Conservation (phyloP, 2,329 filamentous ascomycete species). For the Nemania sp. region DNA sequence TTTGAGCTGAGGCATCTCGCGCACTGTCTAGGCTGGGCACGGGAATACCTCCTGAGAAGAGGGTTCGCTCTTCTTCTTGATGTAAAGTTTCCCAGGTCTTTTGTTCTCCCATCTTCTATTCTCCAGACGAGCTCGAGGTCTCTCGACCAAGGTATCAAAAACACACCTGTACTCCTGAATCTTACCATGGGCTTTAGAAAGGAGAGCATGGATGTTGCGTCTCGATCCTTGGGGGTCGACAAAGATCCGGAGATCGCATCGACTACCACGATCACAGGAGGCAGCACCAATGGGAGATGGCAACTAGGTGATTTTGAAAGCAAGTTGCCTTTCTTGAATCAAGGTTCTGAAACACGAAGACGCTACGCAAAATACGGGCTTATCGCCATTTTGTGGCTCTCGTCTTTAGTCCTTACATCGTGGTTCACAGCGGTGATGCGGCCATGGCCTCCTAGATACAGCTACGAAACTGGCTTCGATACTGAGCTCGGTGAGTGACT, state of each 20-base stretch:
- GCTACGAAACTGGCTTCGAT: constrained; percentile 4
- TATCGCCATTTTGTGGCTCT: not conserved
- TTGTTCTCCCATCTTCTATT: not conserved
- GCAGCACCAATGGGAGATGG: not conserved
- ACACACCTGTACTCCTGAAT: not conserved
- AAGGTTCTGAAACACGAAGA: not conserved
- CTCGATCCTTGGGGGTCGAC: not conserved
- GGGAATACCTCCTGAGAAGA: not conserved
- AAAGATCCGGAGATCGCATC: not conserved
- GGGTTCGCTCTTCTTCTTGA: not conserved
- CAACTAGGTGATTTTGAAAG: not conserved
- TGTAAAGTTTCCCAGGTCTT: not conserved
- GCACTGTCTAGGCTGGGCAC: not conserved
- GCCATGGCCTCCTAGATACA: not conserved
- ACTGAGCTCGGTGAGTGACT: constrained; percentile 5
- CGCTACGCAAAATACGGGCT: not conserved
- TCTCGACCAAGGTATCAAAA: not conserved
- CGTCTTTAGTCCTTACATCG: not conserved
- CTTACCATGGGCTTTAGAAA: not conserved
- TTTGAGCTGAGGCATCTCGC: not conserved
- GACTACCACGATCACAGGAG: not conserved
- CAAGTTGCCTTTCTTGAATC: not conserved
- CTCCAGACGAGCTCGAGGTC: not conserved
- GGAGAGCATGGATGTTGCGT: not conserved
- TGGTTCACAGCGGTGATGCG: not conserved